Percentiles rank a stretch among this genome's conserved stretches.
phyloP scores from a whole-genome alignment of 306 rosid genomes.

The Crataegus laevigata region DNA sequence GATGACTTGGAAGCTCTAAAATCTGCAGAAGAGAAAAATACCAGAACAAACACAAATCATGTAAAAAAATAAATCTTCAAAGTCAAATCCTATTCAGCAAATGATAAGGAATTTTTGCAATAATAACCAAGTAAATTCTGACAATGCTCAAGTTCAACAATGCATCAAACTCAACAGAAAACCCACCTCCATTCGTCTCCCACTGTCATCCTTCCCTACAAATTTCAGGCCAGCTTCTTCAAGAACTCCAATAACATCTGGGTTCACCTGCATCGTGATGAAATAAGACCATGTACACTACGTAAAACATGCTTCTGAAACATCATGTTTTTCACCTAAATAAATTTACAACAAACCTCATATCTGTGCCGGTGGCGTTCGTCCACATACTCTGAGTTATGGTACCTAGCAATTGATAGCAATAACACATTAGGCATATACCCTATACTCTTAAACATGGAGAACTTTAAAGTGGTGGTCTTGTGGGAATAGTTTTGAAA shows the following conservation, averaged over 20 bases:
- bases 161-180: constrained; percentile 13
- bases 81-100: neutral
- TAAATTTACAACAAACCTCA: constrained; percentile 48
- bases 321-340: neutral
- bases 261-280: constrained; percentile 63
- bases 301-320: constrained; percentile 2
- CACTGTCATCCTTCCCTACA: constrained; percentile 87
- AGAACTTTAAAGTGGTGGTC: neutral
- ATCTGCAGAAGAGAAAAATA: constrained; percentile 47
- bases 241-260: constrained; percentile 58
- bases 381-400: constrained; percentile 72
- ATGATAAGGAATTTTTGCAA: constrained; percentile 1
- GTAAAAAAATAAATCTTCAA: neutral
- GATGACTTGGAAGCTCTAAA: constrained; percentile 85
- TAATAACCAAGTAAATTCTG: constrained; percentile 5
- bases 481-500: neutral
- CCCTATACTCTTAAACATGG: neutral
- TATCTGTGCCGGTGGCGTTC: constrained; percentile 98
- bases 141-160: constrained; percentile 9
- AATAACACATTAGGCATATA: constrained; percentile 10
- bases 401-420: constrained; percentile 50
- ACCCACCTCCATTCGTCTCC: constrained; percentile 95
- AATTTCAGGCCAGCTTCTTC: constrained; percentile 87
- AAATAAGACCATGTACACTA: constrained; percentile 1
- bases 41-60: neutral